Percentiles rank a stretch among this genome's conserved stretches.
phyloP scores from a whole-genome alignment of 441 rosid species.

The Theobroma grandiflorum region DNA sequence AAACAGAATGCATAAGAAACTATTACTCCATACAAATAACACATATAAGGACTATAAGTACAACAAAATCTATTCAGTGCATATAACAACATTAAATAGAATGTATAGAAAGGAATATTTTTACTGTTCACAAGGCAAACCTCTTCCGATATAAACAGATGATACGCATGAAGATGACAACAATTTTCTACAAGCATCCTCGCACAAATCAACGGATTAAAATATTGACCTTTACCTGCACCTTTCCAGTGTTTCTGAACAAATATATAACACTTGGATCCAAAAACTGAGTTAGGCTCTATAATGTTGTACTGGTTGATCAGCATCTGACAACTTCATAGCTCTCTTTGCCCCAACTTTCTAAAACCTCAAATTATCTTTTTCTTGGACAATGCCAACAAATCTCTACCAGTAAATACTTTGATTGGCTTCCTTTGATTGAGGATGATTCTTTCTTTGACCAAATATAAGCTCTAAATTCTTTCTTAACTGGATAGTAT shows the following conservation, averaged over 20 bases:
- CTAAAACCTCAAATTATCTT: constrained; percentile 65
- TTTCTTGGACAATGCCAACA: constrained; percentile 62
- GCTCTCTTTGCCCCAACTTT: constrained; percentile 75
- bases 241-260: constrained; percentile 56
- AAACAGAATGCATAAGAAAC: constrained; percentile 6
- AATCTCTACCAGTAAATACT: constrained; percentile 66
- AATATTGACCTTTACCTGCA: constrained; percentile 62
- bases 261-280: constrained; percentile 59
- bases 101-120: constrained; percentile 11
- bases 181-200: constrained; percentile 32
- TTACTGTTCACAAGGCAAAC: constrained; percentile 14
- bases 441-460: constrained; percentile 78
- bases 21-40: not conserved
- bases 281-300: constrained; percentile 61
- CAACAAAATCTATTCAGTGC: not conserved
- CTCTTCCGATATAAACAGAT: constrained; percentile 13
- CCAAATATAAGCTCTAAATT: constrained; percentile 77
- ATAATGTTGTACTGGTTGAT: constrained; percentile 58
- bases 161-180: constrained; percentile 2
- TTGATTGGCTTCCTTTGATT: constrained; percentile 77
- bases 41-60: not conserved
- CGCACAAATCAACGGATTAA: constrained; percentile 46
- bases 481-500: constrained; percentile 81
- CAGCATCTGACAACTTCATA: constrained; percentile 68
- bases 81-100: not conserved